Conservation (phyloP, 441 rosid species). For the Populus trichocarpa region DNA sequence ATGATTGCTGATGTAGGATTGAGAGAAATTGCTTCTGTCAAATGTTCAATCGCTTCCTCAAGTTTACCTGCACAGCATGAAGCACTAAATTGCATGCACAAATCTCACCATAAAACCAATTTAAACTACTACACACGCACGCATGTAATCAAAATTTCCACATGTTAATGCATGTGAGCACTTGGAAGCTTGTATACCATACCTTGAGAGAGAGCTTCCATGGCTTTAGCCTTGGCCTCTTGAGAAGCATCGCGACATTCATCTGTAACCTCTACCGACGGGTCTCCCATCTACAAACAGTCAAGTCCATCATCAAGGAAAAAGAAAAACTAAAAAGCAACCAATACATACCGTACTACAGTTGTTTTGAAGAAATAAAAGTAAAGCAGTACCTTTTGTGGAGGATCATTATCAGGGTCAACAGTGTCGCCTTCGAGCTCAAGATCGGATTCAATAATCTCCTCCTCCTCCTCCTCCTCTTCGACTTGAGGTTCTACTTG, state of each 20-base stretch:
- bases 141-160: background rate
- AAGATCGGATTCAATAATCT: conserved; percentile 82
- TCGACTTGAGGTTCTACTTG: conserved; percentile 33
- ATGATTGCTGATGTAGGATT: conserved; percentile 90
- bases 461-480: conserved; percentile 60
- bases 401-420: conserved; percentile 92
- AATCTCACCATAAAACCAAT: background rate
- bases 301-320: background rate
- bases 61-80: conserved; percentile 48
- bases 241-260: conserved; percentile 87
- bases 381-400: conserved; percentile 58
- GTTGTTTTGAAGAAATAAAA: background rate
- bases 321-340: background rate
- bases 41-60: conserved; percentile 80
- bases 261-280: conserved; percentile 71
- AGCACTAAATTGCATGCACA: background rate
- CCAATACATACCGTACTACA: background rate
- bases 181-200: background rate
- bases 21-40: conserved; percentile 70
- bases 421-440: conserved; percentile 90
- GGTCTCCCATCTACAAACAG: conserved; percentile 72
- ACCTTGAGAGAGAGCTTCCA: conserved; percentile 87
- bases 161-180: background rate
- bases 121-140: background rate
- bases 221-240: conserved; percentile 74